Conservation (phyloP, 2,329 filamentous ascomycete species). For the Fonsecaea pedrosoi region DNA sequence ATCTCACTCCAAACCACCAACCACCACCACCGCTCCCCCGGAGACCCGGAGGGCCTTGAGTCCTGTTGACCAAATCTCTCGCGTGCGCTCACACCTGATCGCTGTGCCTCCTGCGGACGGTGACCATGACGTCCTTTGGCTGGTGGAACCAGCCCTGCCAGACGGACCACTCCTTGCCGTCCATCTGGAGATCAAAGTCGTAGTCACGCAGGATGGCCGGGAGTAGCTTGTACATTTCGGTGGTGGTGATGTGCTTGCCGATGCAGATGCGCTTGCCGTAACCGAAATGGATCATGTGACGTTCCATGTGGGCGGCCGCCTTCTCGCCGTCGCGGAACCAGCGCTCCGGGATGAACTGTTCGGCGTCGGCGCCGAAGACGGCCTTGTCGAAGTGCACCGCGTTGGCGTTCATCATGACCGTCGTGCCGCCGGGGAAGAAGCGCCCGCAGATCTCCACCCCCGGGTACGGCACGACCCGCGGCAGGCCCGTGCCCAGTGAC, state of each 20-base stretch:
- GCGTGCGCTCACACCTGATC: slow-evolving; percentile 12
- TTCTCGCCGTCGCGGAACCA: slow-evolving; percentile 47
- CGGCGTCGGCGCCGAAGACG: slow-evolving; percentile 55
- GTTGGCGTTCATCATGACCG: slow-evolving; percentile 47
- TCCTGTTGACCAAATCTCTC: not conserved
- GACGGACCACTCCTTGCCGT: slow-evolving; percentile 26
- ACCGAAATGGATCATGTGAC: slow-evolving; percentile 35
- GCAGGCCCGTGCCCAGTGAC: slow-evolving; percentile 56
- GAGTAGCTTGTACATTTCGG: slow-evolving; percentile 42
- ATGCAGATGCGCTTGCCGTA: slow-evolving; percentile 38
- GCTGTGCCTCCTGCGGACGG: slow-evolving; percentile 16
- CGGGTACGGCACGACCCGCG: slow-evolving; percentile 56
- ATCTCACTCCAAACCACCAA: no score
- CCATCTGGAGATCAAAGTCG: slow-evolving; percentile 27
- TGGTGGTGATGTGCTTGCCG: slow-evolving; percentile 38
- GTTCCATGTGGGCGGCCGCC: slow-evolving; percentile 33
- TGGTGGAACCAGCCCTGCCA: slow-evolving; percentile 34
- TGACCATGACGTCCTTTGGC: slow-evolving; percentile 30
- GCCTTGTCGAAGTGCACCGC: slow-evolving; percentile 49
- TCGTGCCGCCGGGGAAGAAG: slow-evolving; percentile 47
- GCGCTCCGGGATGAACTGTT: slow-evolving; percentile 56
- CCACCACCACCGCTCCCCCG: not conserved
- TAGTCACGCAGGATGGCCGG: slow-evolving; percentile 34
- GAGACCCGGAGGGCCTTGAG: not conserved
- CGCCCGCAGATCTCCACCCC: slow-evolving; percentile 47